Percentiles rank a stretch among this genome's conserved stretches.
These are phyloP conservation scores for Saturnispora besseyi DNA, from an alignment of 805 yeast species.

Conservation along the genomic window DNA sequence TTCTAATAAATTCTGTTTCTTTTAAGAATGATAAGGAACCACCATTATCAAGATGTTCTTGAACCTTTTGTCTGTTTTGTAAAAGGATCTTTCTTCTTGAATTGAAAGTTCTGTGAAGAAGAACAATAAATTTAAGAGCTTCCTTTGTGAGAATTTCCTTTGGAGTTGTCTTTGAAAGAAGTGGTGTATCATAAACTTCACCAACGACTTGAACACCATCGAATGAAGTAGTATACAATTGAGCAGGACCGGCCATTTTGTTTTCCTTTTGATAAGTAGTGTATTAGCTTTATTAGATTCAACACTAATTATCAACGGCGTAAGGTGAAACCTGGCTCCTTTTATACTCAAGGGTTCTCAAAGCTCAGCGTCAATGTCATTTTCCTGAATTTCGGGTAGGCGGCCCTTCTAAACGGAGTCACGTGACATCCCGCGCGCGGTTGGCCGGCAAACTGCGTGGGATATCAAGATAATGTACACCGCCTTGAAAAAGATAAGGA, in stretches of 20 bases:
- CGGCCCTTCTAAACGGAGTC: constrained; percentile 1
- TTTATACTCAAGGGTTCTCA: neutral
- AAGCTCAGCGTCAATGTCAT: neutral
- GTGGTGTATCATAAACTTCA: constrained; percentile 31
- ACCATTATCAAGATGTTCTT: constrained; percentile 54
- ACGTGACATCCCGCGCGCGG: constrained; percentile 3
- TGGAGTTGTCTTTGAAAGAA: constrained; percentile 34
- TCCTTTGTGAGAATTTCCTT: constrained; percentile 46
- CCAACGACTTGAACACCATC: constrained; percentile 49
- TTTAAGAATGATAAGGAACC: constrained; percentile 52
- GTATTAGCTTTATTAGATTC: too few species aligned
- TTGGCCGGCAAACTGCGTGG: neutral
- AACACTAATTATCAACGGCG: too few species aligned
- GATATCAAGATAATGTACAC: neutral
- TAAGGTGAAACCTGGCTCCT: neutral
- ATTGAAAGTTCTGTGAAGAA: constrained; percentile 68
- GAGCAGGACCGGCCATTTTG: constrained; percentile 11
- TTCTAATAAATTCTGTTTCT: constrained; percentile 62
- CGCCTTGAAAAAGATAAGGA: neutral
- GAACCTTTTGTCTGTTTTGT: constrained; percentile 52
- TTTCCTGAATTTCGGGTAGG: neutral
- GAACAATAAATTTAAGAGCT: constrained; percentile 61
- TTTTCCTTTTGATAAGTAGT: too few species aligned
- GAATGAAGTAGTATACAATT: constrained; percentile 26
- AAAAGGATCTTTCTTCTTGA: constrained; percentile 48